A percentile compares a stretch with the other conserved stretches of the same genome.
These are phyloP conservation scores for Globisporangium ultimum DNA, from an alignment of 352 stramenopile genomes.

Conservation along the genomic window DNA sequence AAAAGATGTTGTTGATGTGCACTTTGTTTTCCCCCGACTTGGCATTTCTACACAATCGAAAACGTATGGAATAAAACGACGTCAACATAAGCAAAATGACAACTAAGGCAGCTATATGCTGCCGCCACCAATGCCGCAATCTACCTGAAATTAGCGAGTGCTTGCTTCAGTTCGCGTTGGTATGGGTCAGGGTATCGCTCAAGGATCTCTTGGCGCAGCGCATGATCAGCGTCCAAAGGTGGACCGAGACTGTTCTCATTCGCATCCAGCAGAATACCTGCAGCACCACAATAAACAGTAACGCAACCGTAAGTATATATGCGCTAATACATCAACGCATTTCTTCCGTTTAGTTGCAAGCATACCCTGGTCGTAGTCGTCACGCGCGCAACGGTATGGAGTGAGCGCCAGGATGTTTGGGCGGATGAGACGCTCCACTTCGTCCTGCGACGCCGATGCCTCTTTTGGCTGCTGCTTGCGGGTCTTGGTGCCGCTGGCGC, in stretches of 20 bases:
- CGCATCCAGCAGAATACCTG: conserved; percentile 95
- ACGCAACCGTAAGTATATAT: neutral
- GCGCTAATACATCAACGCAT: neutral
- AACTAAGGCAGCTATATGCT: too few species aligned
- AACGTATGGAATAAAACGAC: neutral
- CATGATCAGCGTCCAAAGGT: conserved; percentile 68
- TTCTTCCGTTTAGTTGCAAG: neutral
- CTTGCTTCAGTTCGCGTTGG: conserved; percentile 91
- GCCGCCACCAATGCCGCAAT: too few species aligned
- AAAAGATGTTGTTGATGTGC: conserved; percentile 92
- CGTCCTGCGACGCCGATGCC: conserved; percentile 29
- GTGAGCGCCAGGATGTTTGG: conserved; percentile 95
- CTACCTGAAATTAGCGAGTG: conserved; percentile 80
- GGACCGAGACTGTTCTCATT: conserved; percentile 98
- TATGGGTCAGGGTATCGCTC: conserved; percentile 97
- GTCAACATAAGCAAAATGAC: neutral
- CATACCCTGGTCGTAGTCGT: conserved; percentile 92
- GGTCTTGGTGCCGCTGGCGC: neutral
- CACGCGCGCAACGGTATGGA: conserved; percentile 96
- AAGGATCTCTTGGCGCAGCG: conserved; percentile 70
- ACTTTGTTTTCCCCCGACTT: conserved; percentile 52
- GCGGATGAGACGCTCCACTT: conserved; percentile 89
- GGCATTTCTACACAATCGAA: conserved; percentile 35
- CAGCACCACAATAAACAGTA: neutral
- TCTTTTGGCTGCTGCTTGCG: conserved; percentile 4